A percentile compares a stretch with the other conserved stretches of the same genome.
Conservation (phyloP, 257 asterid genomes). For the Solanum sejunctum region DNA sequence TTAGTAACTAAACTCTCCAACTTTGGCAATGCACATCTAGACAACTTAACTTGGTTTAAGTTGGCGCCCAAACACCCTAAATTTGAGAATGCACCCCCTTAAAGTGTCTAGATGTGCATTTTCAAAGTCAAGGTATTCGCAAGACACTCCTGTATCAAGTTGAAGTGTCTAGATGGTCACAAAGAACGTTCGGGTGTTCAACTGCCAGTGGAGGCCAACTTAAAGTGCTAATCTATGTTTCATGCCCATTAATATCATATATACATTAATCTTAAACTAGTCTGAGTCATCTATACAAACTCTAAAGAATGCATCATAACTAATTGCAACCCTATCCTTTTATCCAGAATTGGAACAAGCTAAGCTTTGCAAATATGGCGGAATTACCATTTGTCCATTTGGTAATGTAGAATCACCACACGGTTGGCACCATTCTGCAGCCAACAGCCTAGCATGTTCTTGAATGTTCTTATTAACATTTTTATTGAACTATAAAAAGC, state of each 20-base stretch:
- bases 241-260: background rate
- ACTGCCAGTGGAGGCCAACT: background rate
- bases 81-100: background rate
- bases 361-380: background rate
- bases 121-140: background rate
- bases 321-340: background rate
- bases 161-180: no score
- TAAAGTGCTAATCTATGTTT: background rate
- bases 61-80: no score
- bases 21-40: background rate
- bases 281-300: background rate
- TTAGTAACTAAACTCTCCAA: background rate
- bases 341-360: background rate
- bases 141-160: background rate
- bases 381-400: background rate
- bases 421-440: background rate
- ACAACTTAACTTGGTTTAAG: background rate
- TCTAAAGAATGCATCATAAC: background rate
- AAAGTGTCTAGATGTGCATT: background rate
- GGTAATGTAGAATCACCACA: background rate
- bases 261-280: background rate
- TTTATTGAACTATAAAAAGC: background rate
- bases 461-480: background rate
- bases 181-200: no score
- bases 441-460: background rate